These are phyloP conservation scores for Lichtheimia ramosa DNA, from an alignment of 371 early-diverging fungal species.

Conservation along the genomic window DNA sequence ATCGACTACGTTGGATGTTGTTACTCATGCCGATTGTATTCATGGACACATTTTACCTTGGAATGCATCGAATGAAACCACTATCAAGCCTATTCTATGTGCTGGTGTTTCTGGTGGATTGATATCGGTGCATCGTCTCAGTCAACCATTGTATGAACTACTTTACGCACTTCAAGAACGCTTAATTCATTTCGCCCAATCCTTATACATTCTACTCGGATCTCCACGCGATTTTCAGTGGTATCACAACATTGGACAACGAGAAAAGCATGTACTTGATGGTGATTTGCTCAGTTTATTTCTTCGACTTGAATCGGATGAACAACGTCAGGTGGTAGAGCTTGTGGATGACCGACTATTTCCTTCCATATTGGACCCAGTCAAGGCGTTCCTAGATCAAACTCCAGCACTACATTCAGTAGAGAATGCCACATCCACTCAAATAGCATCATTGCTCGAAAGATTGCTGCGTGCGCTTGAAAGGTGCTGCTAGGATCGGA, in stretches of 20 bases:
- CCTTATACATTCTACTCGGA: conserved; percentile 24
- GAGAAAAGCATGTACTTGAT: conserved; percentile 22
- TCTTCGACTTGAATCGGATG: conserved; percentile 9
- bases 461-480: conserved; percentile 8
- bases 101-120: conserved; percentile 35
- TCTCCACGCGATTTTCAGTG: conserved; percentile 25
- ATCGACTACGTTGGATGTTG: conserved; percentile 2
- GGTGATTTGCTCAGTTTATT: conserved; percentile 27
- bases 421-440: neutral
- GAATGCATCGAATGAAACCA: neutral
- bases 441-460: conserved; percentile 4
- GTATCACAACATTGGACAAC: conserved; percentile 23
- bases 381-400: neutral
- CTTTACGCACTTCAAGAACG: conserved; percentile 22
- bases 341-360: neutral
- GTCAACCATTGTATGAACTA: conserved; percentile 10
- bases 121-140: conserved; percentile 25
- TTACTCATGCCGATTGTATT: neutral
- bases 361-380: neutral
- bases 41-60: conserved; percentile 22
- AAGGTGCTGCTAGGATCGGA: conserved; percentile 1
- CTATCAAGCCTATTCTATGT: conserved; percentile 26
- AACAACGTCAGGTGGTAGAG: conserved; percentile 8
- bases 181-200: conserved; percentile 17
- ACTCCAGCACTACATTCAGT: too few relatives aligned